Evolutionary conservation across 768 basidiomycete species (phyloP).

Genomic region (Suillus variegatus): DNA sequence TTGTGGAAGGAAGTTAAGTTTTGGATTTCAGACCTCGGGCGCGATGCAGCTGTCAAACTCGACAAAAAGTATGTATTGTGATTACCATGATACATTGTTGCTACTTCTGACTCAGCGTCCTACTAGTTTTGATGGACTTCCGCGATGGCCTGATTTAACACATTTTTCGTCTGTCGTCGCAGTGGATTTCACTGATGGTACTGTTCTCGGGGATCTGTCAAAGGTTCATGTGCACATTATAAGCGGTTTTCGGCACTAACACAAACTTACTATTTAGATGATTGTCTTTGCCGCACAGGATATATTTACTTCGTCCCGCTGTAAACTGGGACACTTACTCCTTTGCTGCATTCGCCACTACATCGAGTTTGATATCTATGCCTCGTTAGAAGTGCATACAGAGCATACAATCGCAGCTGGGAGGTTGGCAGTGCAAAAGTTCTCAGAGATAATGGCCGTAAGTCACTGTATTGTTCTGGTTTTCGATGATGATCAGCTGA

Average conservation of each 20-base stretch:
- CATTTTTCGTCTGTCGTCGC: slow-evolving; percentile 31
- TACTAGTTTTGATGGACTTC: slow-evolving; percentile 27
- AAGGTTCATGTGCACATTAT: slow-evolving; percentile 26
- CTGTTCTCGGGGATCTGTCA: slow-evolving; percentile 37
- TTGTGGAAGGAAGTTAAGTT: slow-evolving; percentile 6
- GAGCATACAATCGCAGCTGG: no score
- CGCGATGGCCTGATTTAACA: slow-evolving; percentile 36
- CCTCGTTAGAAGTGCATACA: no score
- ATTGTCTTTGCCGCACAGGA: no score
- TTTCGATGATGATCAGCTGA: no score
- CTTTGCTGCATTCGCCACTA: no score
- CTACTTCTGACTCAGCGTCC: neutral
- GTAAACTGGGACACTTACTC: no score
- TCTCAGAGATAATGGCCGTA: no score
- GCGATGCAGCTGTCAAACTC: slow-evolving; percentile 8
- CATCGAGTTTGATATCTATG: no score
- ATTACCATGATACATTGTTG: neutral
- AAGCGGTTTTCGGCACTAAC: neutral
- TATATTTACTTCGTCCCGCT: no score
- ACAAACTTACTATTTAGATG: no score
- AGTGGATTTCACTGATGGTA: slow-evolving; percentile 34
- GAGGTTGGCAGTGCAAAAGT: no score
- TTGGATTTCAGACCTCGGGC: slow-evolving; percentile 16
- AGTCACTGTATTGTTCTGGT: no score
- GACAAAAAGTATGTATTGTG: slow-evolving; percentile 23